A percentile compares a stretch with the other conserved stretches of the same genome.
These are phyloP conservation scores for Voacanga thouarsii DNA, from an alignment of 257 asterid genomes.

Conservation along the genomic window DNA sequence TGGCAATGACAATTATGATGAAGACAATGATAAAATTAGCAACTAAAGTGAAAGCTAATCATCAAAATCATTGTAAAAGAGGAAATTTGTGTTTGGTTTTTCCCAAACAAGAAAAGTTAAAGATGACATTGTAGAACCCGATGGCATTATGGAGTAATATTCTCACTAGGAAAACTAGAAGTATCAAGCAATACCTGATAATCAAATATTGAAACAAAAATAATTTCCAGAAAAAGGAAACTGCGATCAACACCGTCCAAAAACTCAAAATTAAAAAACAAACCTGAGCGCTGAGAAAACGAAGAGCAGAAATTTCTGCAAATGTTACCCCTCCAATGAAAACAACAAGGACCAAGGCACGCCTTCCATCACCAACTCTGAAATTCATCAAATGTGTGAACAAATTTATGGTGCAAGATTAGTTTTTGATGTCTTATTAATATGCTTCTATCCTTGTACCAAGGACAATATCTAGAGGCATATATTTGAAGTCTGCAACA, in stretches of 20 bases:
- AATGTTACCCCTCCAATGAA: slow-evolving; percentile 95
- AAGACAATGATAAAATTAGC: not conserved
- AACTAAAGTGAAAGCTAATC: not conserved
- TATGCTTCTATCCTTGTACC: not conserved
- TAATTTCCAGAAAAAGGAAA: not conserved
- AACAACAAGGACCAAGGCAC: slow-evolving; percentile 86
- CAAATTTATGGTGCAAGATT: not conserved
- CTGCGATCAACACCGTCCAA: not conserved
- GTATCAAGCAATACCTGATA: not conserved
- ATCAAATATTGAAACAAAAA: not conserved
- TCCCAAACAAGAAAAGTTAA: not conserved
- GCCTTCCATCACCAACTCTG: slow-evolving; percentile 83
- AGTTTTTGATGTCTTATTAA: not conserved
- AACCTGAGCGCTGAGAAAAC: slow-evolving; percentile 90
- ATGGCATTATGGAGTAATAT: not conserved
- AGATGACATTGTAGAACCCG: not conserved
- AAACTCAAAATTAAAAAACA: not conserved
- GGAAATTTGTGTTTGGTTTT: not conserved
- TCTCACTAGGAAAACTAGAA: not conserved
- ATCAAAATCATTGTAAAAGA: not conserved
- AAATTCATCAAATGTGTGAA: slow-evolving; percentile 22
- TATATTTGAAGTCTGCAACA: not conserved
- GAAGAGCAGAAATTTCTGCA: slow-evolving; percentile 98
- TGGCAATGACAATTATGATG: no score
- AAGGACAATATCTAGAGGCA: not conserved